A percentile compares a stretch with the other conserved stretches of the same genome.
Evolutionary conservation across 768 basidiomycete genomes (phyloP).

Genomic region (Suillus alpinus): DNA sequence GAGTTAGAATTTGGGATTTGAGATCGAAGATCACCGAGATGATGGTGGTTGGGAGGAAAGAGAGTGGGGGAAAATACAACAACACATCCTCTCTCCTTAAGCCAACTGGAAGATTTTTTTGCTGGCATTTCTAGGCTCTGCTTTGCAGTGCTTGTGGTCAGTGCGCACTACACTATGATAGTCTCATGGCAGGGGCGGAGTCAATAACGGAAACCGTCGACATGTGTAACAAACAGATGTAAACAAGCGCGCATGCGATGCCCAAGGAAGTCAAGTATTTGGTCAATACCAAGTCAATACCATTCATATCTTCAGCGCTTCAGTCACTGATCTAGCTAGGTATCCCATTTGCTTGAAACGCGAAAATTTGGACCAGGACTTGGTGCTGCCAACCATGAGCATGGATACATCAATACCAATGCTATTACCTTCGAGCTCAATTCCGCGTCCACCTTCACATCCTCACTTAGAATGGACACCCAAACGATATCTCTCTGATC

Average conservation of each 20-base stretch:
- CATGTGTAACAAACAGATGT: constrained; percentile 15
- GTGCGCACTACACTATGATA: constrained; percentile 7
- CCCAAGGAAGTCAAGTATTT: not conserved
- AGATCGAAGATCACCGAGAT: constrained; percentile 11
- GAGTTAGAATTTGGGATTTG: not conserved
- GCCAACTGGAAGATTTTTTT: constrained; percentile 6
- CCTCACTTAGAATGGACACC: constrained; percentile 75
- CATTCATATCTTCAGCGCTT: not conserved
- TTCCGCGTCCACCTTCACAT: constrained; percentile 33
- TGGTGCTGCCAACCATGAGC: not conserved
- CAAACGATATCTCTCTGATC: constrained; percentile 56
- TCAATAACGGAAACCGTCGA: constrained; percentile 9
- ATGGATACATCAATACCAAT: constrained; percentile 42
- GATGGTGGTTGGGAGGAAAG: constrained; percentile 19
- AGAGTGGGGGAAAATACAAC: constrained; percentile 7
- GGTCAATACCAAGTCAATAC: not conserved
- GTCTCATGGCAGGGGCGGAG: not conserved
- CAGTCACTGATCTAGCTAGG: not conserved
- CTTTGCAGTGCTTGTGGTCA: constrained; percentile 28
- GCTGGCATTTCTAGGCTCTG: constrained; percentile 13
- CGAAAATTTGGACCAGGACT: not conserved
- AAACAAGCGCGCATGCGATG: constrained; percentile 9
- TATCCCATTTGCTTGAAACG: not conserved
- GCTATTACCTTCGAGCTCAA: constrained; percentile 48
- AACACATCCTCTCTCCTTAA: constrained; percentile 14